These are phyloP conservation scores for Albophoma yamanashiensis DNA, from an alignment of 2,329 filamentous ascomycete genomes.

Conservation along the genomic window DNA sequence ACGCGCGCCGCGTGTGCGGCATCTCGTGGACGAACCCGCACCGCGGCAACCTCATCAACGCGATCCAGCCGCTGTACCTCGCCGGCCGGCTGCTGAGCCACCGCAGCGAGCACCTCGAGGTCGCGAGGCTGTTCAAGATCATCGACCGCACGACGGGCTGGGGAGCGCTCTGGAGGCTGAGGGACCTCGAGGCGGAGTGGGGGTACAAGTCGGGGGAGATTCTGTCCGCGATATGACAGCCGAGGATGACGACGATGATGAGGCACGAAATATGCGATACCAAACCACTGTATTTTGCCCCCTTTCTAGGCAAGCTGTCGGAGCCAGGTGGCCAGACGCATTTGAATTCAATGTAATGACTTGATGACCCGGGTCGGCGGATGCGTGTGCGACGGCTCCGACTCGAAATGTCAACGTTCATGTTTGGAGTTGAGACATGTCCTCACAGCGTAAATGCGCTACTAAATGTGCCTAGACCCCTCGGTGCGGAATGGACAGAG, in stretches of 20 bases:
- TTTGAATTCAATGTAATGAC: neutral
- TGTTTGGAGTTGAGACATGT: no score
- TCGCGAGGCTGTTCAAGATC: neutral
- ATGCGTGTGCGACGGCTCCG: no score
- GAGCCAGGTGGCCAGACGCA: neutral
- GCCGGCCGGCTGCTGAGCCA: neutral
- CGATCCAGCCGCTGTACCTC: neutral
- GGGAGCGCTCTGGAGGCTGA: neutral
- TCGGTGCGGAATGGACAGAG: no score
- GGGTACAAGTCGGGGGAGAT: neutral
- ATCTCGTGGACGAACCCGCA: slow-evolving; percentile 35
- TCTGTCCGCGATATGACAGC: neutral
- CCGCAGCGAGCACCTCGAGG: neutral
- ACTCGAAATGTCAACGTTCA: no score
- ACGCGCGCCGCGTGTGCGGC: slow-evolving; percentile 31
- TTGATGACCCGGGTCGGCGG: no score
- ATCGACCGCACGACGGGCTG: neutral
- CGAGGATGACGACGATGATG: neutral
- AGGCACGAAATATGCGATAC: neutral
- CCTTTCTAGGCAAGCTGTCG: neutral
- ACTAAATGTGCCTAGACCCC: no score
- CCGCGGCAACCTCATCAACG: neutral
- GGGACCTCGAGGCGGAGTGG: neutral
- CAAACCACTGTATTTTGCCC: neutral
- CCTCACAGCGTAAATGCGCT: no score